phyloP scores from a whole-genome alignment of 1,284 basidiomycete species.

The Ceratobasidium sp. region DNA sequence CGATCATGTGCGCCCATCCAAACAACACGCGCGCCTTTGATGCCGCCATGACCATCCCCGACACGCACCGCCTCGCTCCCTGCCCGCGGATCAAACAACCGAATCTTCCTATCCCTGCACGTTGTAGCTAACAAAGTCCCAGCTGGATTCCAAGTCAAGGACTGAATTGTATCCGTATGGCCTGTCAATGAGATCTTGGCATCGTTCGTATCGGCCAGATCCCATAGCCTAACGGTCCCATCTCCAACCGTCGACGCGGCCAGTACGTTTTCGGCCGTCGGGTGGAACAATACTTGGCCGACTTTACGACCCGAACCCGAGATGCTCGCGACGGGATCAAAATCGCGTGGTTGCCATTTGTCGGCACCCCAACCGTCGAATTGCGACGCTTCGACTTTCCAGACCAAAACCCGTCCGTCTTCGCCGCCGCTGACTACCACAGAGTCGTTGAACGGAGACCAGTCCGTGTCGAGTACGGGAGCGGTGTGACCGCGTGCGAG shows the following conservation, averaged over 20 bases:
- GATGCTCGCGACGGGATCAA: constrained; percentile 83
- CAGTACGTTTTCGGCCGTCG: constrained; percentile 88
- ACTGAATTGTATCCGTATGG: constrained; percentile 91
- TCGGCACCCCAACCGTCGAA: constrained; percentile 93
- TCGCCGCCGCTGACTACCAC: constrained; percentile 92
- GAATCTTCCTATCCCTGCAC: constrained; percentile 91
- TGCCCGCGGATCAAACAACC: constrained; percentile 89
- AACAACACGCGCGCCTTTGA: constrained; percentile 90
- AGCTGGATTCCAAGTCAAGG: constrained; percentile 84
- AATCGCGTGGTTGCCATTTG: constrained; percentile 83
- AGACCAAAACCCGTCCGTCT: constrained; percentile 93
- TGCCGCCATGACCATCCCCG: constrained; percentile 89
- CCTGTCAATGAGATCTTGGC: constrained; percentile 75
- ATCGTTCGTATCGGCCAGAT: constrained; percentile 78
- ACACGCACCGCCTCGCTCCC: constrained; percentile 84
- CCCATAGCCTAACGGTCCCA: constrained; percentile 91
- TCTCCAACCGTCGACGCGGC: constrained; percentile 87
- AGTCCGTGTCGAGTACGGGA: constrained; percentile 94
- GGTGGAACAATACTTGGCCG: constrained; percentile 95
- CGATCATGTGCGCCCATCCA: constrained; percentile 93
- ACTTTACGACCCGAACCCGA: constrained; percentile 86
- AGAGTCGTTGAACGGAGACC: constrained; percentile 94
- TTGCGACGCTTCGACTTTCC: constrained; percentile 78
- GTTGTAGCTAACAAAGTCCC: constrained; percentile 85
- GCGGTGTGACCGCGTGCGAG: constrained; percentile 85